phyloP scores from a whole-genome alignment of 768 basidiomycete genomes.

The Cystofilobasidium capitatum region DNA sequence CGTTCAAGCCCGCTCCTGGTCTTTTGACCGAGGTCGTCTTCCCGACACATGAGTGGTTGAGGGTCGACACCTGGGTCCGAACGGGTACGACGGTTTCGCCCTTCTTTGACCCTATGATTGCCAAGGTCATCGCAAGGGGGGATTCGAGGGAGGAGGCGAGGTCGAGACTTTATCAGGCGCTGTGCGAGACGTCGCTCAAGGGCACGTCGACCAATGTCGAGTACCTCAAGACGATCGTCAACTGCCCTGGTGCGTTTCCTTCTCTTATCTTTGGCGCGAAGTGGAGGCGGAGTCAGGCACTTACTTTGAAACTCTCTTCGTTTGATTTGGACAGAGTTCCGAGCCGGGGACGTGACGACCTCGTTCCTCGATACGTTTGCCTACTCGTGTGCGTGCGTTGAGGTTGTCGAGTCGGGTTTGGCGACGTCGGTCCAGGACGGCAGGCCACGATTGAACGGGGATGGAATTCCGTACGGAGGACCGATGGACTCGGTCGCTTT shows the following conservation, averaged over 20 bases:
- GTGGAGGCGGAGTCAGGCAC: too few relatives aligned
- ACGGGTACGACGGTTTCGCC: slow-evolving; percentile 44
- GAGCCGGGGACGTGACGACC: slow-evolving; percentile 31
- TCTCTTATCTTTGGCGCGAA: not conserved
- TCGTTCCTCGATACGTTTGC: slow-evolving; percentile 31
- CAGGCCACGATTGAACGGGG: slow-evolving; percentile 48
- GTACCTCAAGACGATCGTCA: slow-evolving; percentile 47
- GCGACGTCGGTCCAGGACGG: slow-evolving; percentile 48
- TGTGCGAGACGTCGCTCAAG: slow-evolving; percentile 44
- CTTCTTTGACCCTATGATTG: slow-evolving; percentile 40
- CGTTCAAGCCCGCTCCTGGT: slow-evolving; percentile 54
- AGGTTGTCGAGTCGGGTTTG: not conserved
- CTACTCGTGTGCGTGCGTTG: not conserved
- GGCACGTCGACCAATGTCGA: slow-evolving; percentile 57
- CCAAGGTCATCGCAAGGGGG: slow-evolving; percentile 53
- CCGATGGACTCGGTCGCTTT: slow-evolving; percentile 57
- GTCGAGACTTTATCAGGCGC: slow-evolving; percentile 41
- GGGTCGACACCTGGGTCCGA: slow-evolving; percentile 48
- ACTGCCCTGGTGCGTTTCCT: slow-evolving; percentile 40
- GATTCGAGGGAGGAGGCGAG: slow-evolving; percentile 46
- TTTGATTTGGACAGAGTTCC: slow-evolving; percentile 43
- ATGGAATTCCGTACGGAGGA: slow-evolving; percentile 56
- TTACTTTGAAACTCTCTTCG: too few relatives aligned
- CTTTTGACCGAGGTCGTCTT: slow-evolving; percentile 49
- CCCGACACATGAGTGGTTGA: slow-evolving; percentile 28